Evolutionary conservation across 495 filamentous ascomycete genomes (phyloP).

Genomic region (Talaromyces nanjingensis): DNA sequence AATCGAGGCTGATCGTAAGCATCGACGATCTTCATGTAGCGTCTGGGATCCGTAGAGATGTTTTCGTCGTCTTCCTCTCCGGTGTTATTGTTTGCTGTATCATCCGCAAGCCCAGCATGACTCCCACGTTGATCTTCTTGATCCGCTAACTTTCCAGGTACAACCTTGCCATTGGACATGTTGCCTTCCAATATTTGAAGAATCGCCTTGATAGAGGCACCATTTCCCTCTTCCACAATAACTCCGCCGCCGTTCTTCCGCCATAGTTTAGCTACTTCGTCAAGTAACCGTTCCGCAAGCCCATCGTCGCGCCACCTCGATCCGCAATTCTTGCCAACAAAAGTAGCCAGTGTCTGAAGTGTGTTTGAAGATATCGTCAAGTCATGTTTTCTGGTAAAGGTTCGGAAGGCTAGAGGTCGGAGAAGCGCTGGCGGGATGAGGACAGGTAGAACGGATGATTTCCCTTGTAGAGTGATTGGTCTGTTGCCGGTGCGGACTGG

Average conservation of each 20-base stretch:
- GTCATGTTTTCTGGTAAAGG: slow-evolving; percentile 96
- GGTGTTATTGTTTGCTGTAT: background rate
- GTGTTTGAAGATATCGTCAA: slow-evolving; percentile 87
- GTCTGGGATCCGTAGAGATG: slow-evolving; percentile 55
- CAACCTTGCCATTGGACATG: slow-evolving; percentile 73
- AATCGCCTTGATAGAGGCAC: slow-evolving; percentile 66
- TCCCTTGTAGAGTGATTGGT: slow-evolving; percentile 40
- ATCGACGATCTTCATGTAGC: slow-evolving; percentile 69
- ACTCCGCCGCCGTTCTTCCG: slow-evolving; percentile 76
- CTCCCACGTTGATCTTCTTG: slow-evolving; percentile 5
- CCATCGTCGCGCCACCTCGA: slow-evolving; percentile 96
- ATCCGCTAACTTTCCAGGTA: slow-evolving; percentile 19
- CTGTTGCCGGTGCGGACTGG: slow-evolving; percentile 46
- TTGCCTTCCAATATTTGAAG: slow-evolving; percentile 73
- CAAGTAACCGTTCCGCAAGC: slow-evolving; percentile 81
- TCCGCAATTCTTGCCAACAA: slow-evolving; percentile 89
- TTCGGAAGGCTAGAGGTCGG: slow-evolving; percentile 86
- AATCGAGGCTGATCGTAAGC: slow-evolving; percentile 85
- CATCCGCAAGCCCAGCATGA: background rate
- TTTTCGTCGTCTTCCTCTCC: slow-evolving; percentile 60
- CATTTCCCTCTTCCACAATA: slow-evolving; percentile 78
- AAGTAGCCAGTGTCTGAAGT: slow-evolving; percentile 72
- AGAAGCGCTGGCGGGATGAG: slow-evolving; percentile 79
- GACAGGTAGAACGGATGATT: slow-evolving; percentile 78
- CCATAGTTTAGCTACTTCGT: slow-evolving; percentile 86